Evolutionary conservation across 1,139 yeast genomes (phyloP).

Genomic region (Magnusiomyces paraingens): DNA sequence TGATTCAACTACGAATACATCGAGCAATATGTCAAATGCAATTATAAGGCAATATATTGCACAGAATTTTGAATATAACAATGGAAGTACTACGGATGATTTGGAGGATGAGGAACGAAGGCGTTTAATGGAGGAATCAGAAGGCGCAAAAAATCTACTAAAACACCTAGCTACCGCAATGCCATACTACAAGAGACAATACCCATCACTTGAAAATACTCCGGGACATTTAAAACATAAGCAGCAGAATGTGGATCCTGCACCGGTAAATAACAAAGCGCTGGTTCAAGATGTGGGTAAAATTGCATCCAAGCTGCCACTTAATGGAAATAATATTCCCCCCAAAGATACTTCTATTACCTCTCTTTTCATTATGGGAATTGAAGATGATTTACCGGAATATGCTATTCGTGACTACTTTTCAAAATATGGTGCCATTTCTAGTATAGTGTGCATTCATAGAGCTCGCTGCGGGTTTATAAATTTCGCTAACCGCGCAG

Average conservation of each 20-base stretch:
- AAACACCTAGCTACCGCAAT: slow-evolving; percentile 38
- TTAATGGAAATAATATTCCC: slow-evolving; percentile 41
- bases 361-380: slow-evolving; percentile 68
- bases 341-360: slow-evolving; percentile 42
- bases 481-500: slow-evolving; percentile 42
- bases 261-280: slow-evolving; percentile 17
- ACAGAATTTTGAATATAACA: slow-evolving; percentile 37
- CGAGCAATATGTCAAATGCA: slow-evolving; percentile 32
- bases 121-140: slow-evolving; percentile 25
- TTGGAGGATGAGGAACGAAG: slow-evolving; percentile 29
- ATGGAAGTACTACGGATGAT: slow-evolving; percentile 37
- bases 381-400: slow-evolving; percentile 61
- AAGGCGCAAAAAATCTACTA: slow-evolving; percentile 37
- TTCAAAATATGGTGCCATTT: slow-evolving; percentile 39
- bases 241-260: not conserved
- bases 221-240: not conserved
- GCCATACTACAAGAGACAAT: slow-evolving; percentile 28
- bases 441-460: slow-evolving; percentile 49
- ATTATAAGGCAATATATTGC: slow-evolving; percentile 51
- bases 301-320: slow-evolving; percentile 51
- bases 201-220: not conserved
- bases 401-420: slow-evolving; percentile 49
- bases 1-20: slow-evolving; percentile 28
- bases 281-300: slow-evolving; percentile 42
- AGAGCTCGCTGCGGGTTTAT: slow-evolving; percentile 62